Base-by-base conservation (phyloP, 2,329 filamentous ascomycete species). In the Ramularia endophylla region DNA sequence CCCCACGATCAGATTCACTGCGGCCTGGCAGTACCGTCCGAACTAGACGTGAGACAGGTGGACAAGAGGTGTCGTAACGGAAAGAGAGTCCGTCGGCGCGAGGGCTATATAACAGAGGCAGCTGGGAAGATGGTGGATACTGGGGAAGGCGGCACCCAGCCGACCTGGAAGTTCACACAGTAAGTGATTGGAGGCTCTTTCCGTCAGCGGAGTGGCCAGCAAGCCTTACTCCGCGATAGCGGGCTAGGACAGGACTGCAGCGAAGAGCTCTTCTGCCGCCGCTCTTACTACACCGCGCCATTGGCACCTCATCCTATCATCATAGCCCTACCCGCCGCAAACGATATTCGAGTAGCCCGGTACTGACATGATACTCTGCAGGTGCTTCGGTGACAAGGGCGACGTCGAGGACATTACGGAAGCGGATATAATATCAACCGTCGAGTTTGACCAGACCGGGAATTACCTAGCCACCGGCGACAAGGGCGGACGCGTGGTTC, bases 161-260 rank as follows among this genome's bases (percentile, higher is more conserved):
- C 89, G 65, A 97, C 89, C 72, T 97, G 90, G 90, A 97, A 97
- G 78, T 97, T 97, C 74, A 97, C 90, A 69, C 90, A 97, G 89
- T 94, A 85, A 70, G 87, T 64, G 20, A 38, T 43, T n/a, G n/a
- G n/a, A n/a, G n/a, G n/a, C n/a, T n/a, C n/a, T n/a, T n/a, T n/a
- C n/a, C n/a, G n/a, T n/a, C n/a, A n/a, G n/a, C n/a, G n/a, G n/a
- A n/a, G n/a, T n/a, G n/a, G n/a, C n/a, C n/a, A n/a, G n/a, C n/a
- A n/a, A n/a, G n/a, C n/a, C n/a, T n/a, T n/a, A n/a, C n/a, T n/a
- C n/a, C n/a, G n/a, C n/a, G n/a, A n/a, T n/a, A n/a, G n/a, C n/a
- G n/a, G n/a, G n/a, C n/a, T n/a, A n/a, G n/a, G n/a, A n/a, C n/a
- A n/a, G n/a, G n/a, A n/a, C n/a, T 25, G 6, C 22, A 6, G 11